Base-by-base conservation (phyloP, 2,329 filamentous ascomycete genomes). In the Sordariomycetes sp. region DNA sequence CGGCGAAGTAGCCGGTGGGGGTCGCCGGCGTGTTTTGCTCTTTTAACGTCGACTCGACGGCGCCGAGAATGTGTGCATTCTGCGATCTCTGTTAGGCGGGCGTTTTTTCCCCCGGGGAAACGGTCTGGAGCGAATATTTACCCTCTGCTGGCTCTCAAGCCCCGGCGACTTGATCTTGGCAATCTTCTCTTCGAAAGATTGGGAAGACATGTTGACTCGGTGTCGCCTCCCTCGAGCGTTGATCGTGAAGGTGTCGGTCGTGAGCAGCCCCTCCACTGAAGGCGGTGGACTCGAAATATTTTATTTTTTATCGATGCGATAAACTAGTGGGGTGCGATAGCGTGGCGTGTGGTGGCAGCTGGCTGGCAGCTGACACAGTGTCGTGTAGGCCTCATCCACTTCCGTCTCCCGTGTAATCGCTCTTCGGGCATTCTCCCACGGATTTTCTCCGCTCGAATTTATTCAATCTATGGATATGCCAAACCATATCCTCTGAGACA, bases 151-250 rank as follows among this genome's bases (percentile, higher is more conserved):
- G 70, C 89, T 96, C 72, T 97, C 89, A 66, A 96, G 83, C 73
- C 95, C 96, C 58, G 94, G 94, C 68, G 89, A 94, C 74, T 94
- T 89, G 72, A 97, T 96, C 81, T 95, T 96, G 76, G 92, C 89
- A 70, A 99, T 83, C 78, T 90, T 95, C 77, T 96, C 92, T 70
- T 87, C 84, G 67, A 97, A 67, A 62, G 77, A 74, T 64, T 74
- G 67, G 62, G 73, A 73, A 65, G 74, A 71, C 78, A 80, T 81
- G 54, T 69, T 62, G 65, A 10, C 28, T 35, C 35, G 3, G 54
- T 32, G 39, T 48, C 50, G 54, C 42, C 54, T 56, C 34, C 22
- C 22, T 52, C 25, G 51, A 32, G 28, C 51, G 15, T 32, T 51
- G 48, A 28, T 25, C 22, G 20, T 51, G 48, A 51, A 51, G 22